phyloP scores from a whole-genome alignment of 768 basidiomycete species.

The Hygrocybe punicea region DNA sequence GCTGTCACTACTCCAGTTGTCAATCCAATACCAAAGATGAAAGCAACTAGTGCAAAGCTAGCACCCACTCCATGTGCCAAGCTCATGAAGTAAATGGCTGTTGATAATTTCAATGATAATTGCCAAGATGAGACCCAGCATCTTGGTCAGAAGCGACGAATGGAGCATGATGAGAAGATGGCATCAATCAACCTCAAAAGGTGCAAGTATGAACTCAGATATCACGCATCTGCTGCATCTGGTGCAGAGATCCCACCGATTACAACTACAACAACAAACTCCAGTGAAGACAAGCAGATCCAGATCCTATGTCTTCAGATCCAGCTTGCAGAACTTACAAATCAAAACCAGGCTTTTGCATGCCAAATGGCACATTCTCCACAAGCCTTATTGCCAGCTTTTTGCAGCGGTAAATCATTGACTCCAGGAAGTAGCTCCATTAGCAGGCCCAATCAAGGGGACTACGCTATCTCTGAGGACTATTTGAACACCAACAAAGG shows the following conservation, averaged over 20 bases:
- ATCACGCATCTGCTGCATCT: not conserved
- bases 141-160: not conserved
- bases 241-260: not conserved
- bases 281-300: not conserved
- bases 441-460: not conserved
- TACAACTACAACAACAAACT: not conserved
- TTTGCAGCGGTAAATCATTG: not conserved
- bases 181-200: not conserved
- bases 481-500: no score
- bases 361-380: not conserved
- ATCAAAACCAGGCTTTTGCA: not conserved
- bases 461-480: not conserved
- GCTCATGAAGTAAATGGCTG: not conserved
- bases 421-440: not conserved
- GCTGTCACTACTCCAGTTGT: no score
- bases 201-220: not conserved
- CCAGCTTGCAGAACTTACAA: not conserved
- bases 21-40: not conserved
- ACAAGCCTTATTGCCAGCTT: no score
- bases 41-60: not conserved
- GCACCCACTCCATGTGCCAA: not conserved
- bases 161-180: constrained; percentile 1
- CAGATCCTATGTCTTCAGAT: not conserved
- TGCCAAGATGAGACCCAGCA: not conserved
- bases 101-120: not conserved